Base-by-base conservation (phyloP, 2,329 filamentous ascomycete genomes). In the Aspergillus glaucus region DNA sequence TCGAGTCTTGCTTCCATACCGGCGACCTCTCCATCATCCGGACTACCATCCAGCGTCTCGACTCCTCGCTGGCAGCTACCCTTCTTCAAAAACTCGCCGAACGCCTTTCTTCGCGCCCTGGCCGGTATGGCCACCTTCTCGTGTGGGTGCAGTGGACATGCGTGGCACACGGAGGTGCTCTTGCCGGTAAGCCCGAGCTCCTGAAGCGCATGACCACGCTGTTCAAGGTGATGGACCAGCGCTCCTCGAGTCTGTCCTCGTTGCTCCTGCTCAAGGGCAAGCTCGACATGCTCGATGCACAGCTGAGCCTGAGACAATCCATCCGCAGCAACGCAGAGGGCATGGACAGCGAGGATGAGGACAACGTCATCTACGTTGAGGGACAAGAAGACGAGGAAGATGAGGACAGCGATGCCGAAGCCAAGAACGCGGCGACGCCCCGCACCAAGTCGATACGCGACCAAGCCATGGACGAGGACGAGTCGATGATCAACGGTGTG, bases 81-180 rank as follows among this genome's bases (percentile, higher is more conserved):
- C 79, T 98, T 8, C 80, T 98, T 49, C 83, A 84, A 62, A 90
- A 88, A 68, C 80, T 98, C 45, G 88, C 93, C 7, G 87, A 94
- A 58, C 81, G 91, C 50, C 81, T 98, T 65, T 86, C 95, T 70
- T 82, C 86, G 56, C 83, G 89, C 41, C 93, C 93, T 1, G 93
- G 92, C 3, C 82, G 93, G 47, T 92, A 93, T 12, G 90, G 91
- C 45, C 88, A 85, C 63, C 80, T 98, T 28, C 91, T 96, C 79
- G 82, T 87, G 14, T 98, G 93, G 91, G 87, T 97, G 40, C 91
- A 96, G 70, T 95, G 90, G 88, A 92, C 89, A 1, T 80, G 96
- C 47, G 83, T 96, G 30, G 85, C 88, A 1, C 93, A 98, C 64
- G 93, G 93, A 56, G 93, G 92, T 55, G 91, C 91, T 46, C 77